Evolutionary conservation across 2,329 filamentous ascomycete genomes (phyloP).

Genomic region (Mycocentrospora acerina): DNA sequence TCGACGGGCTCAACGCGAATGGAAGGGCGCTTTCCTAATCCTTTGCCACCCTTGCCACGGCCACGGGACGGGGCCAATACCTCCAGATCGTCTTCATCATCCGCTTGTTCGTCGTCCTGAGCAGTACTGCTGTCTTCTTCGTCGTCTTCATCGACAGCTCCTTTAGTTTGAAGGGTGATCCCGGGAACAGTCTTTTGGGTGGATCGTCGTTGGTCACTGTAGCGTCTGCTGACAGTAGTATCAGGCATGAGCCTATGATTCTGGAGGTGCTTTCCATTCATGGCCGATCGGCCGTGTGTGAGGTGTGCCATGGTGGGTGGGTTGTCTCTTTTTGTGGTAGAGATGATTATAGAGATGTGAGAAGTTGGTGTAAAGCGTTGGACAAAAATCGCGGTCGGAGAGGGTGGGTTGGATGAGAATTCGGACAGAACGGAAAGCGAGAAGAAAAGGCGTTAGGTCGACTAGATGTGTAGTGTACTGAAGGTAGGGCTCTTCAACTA

Average conservation of each 20-base stretch:
- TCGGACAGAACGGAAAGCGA: constrained; percentile 6
- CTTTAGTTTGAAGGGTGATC: constrained; percentile 23
- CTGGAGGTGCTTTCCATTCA: constrained; percentile 30
- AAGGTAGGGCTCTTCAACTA: constrained; percentile 38
- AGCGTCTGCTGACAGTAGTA: constrained; percentile 18
- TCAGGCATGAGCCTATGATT: constrained; percentile 32
- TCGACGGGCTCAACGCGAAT: constrained; percentile 39
- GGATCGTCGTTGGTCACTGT: constrained; percentile 23
- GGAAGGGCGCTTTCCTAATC: constrained; percentile 39
- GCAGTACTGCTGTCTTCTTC: constrained; percentile 36
- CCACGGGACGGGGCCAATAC: constrained; percentile 37
- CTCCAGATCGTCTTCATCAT: constrained; percentile 40
- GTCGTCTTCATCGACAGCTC: constrained; percentile 35
- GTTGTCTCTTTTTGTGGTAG: constrained; percentile 3
- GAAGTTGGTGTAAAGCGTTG: background rate
- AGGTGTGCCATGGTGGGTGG: constrained; percentile 28
- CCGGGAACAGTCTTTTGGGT: constrained; percentile 19
- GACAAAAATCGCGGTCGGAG: constrained; percentile 4
- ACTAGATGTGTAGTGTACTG: constrained; percentile 34
- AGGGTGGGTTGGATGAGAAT: constrained; percentile 1
- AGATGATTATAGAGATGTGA: constrained; percentile 5
- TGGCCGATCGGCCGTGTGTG: constrained; percentile 23
- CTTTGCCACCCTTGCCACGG: constrained; percentile 34
- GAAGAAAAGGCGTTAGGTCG: constrained; percentile 26
- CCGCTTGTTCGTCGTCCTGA: constrained; percentile 35